Base-by-base conservation (phyloP, 169 alveolate species). In the Cryptosporidium felis region DNA sequence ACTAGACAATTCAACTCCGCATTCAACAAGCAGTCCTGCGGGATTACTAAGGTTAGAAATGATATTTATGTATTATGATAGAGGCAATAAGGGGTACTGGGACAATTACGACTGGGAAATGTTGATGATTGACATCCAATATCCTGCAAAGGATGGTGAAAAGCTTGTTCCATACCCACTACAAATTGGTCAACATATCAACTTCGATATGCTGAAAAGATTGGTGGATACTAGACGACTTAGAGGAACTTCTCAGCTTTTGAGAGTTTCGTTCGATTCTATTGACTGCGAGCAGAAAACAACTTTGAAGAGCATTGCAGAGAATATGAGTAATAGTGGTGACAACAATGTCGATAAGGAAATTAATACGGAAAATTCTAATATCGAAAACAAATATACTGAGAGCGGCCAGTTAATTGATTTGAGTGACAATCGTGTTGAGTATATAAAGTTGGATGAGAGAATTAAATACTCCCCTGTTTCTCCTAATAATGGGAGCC, bases 1-100 rank as follows among this genome's bases (percentile, higher is more conserved):
- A 74, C 14, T 74, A 60, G 85, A 74, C n/a, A 74, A 74, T 74
- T 74, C 85, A 3, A 74, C 85, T 49, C 85, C 85, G 14, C 85
- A 74, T 38, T 74, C 85, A 10, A 74, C 85, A 6, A 74, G 58
- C 14, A 74, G 85, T 38, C 85, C 85, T 18, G 67, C 85, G 12
- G 85, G 85, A 10, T 38, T 74, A 8, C 28, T 74, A 6, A 74
- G 85, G 36, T 44, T 74, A 21, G 59, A 53, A 26, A 32, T 74
- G 53, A 74, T 74, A 51, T 74, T 53, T 74, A 53, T 74, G 85
- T 74, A 74, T 23, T 74, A 74, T 74, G 85, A 74, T 38, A 74
- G 16, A 5, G 67, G 67, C 8, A 32, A 30, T 53, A 74, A 74
- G 21, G 85, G 85, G 28, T 74, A 74, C 58, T 74, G 85, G 85